Evolutionary conservation across 208 protist genomes (phyloP), one percentile per base, ranked within the genome.

Genomic region (Acanthamoeba culbertsoni): DNA sequence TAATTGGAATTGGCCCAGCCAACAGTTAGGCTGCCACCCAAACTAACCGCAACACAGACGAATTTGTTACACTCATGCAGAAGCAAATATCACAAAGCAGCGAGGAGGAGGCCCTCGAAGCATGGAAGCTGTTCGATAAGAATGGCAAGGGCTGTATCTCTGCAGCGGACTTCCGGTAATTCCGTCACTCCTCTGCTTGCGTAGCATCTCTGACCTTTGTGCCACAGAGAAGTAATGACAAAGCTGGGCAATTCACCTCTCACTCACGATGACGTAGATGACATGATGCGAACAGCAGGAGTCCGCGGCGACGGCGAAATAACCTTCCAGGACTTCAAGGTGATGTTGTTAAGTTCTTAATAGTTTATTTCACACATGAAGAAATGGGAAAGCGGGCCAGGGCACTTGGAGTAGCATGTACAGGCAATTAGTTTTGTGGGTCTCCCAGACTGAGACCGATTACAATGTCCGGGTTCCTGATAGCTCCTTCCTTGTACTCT

Each of bases 41-140:
- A n/a, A n/a, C n/a, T n/a, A n/a, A n/a, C n/a, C n/a, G 91, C 94
- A 95, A 71, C 79, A 99, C 99, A 93, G 98, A 98, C 18, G 99
- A 99, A 91, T 96, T 96, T 79, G 86, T 96, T 26, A 42, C 31
- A 12, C 95, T 96, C 93, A 95, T 96, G 94, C 93, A 93, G 12
- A 59, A 92, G 89, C 95, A 96, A 93, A 95, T 95, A 90, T 93
- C 93, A 51, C 90, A 94, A 88, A 94, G 62, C 2, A 94, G 94
- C 37, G 96, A 97, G 14, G 79, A 63, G 51, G 97, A 97, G 91
- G 95, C 97, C 46, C 51, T 65, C 20, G 96, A 97, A 79, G 97
- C 97, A 37, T 98, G 97, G 95, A 84, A 86, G 31, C 86, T 97
- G 37, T 96, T 97, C 79, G 95, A 96, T 77, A 96, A 96, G 94